Evolutionary conservation across 352 stramenopile species (phyloP).

Genomic region (Pilasporangium apinafurcum): DNA sequence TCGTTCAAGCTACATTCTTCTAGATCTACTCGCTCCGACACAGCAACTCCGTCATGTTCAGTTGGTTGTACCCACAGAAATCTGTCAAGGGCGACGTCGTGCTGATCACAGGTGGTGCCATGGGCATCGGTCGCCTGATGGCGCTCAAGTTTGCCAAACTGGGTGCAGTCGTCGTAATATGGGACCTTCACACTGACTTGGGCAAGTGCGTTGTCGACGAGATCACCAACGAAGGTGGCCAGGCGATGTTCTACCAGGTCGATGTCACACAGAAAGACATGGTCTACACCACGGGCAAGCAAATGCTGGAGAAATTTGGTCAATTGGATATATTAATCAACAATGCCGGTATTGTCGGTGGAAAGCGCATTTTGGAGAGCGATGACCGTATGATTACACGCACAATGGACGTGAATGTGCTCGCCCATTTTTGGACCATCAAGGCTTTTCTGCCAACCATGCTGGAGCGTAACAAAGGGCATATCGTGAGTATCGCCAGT

Average conservation of each 20-base stretch:
- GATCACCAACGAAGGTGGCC: conserved; percentile 10
- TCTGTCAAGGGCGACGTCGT: neutral
- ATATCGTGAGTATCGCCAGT: conserved; percentile 45
- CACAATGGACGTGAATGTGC: conserved; percentile 39
- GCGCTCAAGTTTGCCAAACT: conserved; percentile 28
- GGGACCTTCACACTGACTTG: conserved; percentile 24
- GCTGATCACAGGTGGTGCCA: neutral
- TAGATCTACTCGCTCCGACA: neutral
- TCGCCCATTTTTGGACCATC: conserved; percentile 48
- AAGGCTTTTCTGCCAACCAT: conserved; percentile 41
- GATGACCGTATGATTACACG: conserved; percentile 35
- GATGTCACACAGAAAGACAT: conserved; percentile 26
- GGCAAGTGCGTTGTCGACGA: conserved; percentile 19
- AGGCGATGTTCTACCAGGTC: conserved; percentile 22
- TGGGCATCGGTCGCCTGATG: conserved; percentile 17
- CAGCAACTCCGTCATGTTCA: conserved; percentile 15
- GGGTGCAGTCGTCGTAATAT: conserved; percentile 26
- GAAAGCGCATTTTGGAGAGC: conserved; percentile 26
- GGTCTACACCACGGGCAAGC: conserved; percentile 15
- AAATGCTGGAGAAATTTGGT: conserved; percentile 15
- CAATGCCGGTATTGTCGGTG: conserved; percentile 48
- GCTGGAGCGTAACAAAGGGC: conserved; percentile 25
- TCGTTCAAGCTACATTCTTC: no score
- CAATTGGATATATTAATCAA: conserved; percentile 43
- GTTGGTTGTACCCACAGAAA: conserved; percentile 31